Base-by-base conservation (phyloP, 441 rosid genomes). In the Croton setiger region DNA sequence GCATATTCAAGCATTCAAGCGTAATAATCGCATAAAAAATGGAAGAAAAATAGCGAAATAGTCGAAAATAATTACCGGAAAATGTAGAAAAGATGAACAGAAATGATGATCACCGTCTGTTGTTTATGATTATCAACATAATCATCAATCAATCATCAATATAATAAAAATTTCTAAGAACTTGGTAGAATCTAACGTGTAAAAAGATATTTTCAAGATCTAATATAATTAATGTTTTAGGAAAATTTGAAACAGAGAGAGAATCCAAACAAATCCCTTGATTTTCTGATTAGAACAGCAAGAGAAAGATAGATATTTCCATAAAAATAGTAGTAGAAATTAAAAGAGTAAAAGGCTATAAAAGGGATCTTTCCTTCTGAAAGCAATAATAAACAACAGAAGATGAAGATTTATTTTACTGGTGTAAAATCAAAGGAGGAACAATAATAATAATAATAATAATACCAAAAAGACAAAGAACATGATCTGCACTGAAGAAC, bases 181-280 rank as follows among this genome's bases (percentile, higher is more conserved):
- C 31, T 27, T 27, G 31, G 31, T 27, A 27, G 31, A 27, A 27
- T 27, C 45, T 45, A 44, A 44, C 39, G 11, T 41, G 1, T 1
- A 39, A 39, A 39, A 39, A 9, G 43, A 39, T 39, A 7, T 4
- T 27, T 39, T 39, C 43, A 39, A 39, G 43, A 39, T 39, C 43
- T 39, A 39, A 1, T 39, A 0, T 7, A 18, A 39, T 60, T 10
- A 10, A 39, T 39, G 1, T 39, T 9, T 39, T 7, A 4, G 8
- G 41, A 37, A 37, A 37, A 27, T 27, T 27, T 27, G 31, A 27
- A 27, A 27, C 31, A 27, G 31, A 27, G 31, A 27, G 18, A 64
- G 18, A 64, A 49, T 64, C 27, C 15, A 53, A 17, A 64, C 23
- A 64, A 64, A 64, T 64, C 68, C 68, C 68, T 49, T 49, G 17